Base-by-base conservation (phyloP, 108 stramenopile species). In the Cyclotella atomus region DNA sequence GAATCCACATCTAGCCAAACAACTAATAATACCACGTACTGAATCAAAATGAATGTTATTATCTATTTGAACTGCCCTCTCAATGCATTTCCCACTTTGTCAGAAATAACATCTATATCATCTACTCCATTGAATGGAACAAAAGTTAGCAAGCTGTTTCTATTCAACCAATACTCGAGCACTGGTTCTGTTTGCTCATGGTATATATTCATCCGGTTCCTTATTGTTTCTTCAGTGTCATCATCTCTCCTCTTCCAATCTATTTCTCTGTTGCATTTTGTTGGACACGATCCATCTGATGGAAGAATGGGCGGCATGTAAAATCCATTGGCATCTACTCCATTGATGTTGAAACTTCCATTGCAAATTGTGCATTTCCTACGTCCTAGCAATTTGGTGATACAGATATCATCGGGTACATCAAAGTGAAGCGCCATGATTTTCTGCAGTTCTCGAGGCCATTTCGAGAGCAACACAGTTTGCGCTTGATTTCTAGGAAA, bases 391-490 rank as follows among this genome's bases (percentile, higher is more conserved):
- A 89, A 56, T 66, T 95, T 92, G 25, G 79, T 75, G 45, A 82
- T 69, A 62, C 91, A 92, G 12, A 92, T 87, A 23, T 76, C 55
- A 63, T 91, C 85, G 2, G 94, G 94, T 0, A 95, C 91, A 67
- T 85, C 77, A 23, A 95, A 66, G 43, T 85, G 74, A 32, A 95
- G 56, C 10, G 87, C 89, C 27, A 82, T 46, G 0, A 72, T 25
- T 36, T 88, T 62, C 33, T 73, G 61, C 10, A 84, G 28, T 20
- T 65, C 20, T 10, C 20, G 45, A 32, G 88, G 85, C 86, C 87
- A 91, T 10, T 68, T 79, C 2, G 71, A 69, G 74, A 90, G 85
- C 34, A 89, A 49, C 21, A 65, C 10, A 10, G 88, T 62, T 68
- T 95, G 94, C 15, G 52, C 30, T 24, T 76, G 29, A 17, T 84